These are phyloP conservation scores for Citrus medica DNA, from an alignment of 345 rosid species.

Conservation along the genomic window DNA sequence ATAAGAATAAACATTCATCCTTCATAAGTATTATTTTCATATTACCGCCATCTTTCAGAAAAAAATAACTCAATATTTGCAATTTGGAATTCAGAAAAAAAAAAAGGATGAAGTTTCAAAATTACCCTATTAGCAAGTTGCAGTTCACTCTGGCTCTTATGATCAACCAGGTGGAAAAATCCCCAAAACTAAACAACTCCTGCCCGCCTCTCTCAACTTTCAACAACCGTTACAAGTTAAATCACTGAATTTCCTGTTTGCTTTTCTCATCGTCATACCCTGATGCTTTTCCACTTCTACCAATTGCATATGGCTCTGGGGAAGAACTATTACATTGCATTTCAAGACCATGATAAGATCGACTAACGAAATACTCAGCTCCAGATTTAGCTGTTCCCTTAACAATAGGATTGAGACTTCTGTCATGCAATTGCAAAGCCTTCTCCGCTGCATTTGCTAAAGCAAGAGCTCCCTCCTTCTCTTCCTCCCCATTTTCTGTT, in stretches of 20 bases:
- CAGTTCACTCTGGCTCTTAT: no score
- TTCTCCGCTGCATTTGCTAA: constrained; percentile 59
- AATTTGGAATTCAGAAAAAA: no score
- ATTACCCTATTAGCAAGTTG: no score
- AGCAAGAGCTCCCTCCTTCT: constrained; percentile 48
- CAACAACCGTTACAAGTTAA: neutral
- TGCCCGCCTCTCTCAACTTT: neutral
- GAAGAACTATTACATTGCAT: constrained; percentile 34
- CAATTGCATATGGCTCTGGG: constrained; percentile 55
- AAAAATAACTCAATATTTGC: no score
- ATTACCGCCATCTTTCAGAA: no score
- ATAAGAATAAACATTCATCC: no score
- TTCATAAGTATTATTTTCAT: no score
- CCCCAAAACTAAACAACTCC: neutral
- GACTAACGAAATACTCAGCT: constrained; percentile 59
- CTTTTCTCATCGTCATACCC: constrained; percentile 52
- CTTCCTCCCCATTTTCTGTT: constrained; percentile 29
- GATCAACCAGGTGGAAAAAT: neutral
- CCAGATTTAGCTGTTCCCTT: constrained; percentile 74
- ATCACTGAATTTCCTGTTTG: constrained; percentile 9
- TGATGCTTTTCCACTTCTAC: constrained; percentile 79
- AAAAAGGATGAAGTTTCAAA: no score
- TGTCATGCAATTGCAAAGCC: constrained; percentile 60
- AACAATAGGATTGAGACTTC: constrained; percentile 28
- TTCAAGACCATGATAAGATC: constrained; percentile 81